Base-by-base conservation (phyloP, 768 basidiomycete species). In the Leucosporidium creatinivorum region DNA sequence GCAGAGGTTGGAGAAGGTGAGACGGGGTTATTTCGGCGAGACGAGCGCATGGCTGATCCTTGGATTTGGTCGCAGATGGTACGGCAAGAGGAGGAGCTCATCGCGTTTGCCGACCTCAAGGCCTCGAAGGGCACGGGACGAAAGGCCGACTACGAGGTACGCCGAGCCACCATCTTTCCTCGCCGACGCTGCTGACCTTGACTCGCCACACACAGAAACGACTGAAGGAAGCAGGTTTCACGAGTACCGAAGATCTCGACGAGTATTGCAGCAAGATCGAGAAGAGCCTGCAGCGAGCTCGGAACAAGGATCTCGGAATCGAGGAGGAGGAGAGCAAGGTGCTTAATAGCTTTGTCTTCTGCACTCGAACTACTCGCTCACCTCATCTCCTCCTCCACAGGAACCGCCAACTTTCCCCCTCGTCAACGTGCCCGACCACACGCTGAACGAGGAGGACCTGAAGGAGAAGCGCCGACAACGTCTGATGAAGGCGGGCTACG, bases 401-500 rank as follows among this genome's bases (percentile, higher is more conserved):
- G 93, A 93, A 66, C 84, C 91, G 26, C 81, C 81, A 1, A 85
- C 86, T 0, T 99, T 93, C 80, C 93, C 91, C 25, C 82, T 99
- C 3, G 81, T 94, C n/a, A 91, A 96, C 74, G 82, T 88, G 3
- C 92, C 93, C 0, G 96, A 99, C 78, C 86, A 84, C 9, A 89
- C 94, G 66, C 87, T 93, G 69, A 69, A 91, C 73, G 93, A 98
- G 75, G 93, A 94, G 50, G 83, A 86, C 30, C 77, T 97, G 47
- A 97, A 90, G 77, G 96, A 99, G 78, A 99, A 98, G 81, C 87
- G 86, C 75, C 89, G 88, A 75, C 96, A 99, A 77, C 88, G 86
- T 72, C 82, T 98, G 39, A 80, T 93, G 80, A 98, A 96, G 77
- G 91, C 93, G 0, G 91, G 90, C 1, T 93, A 87, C 77, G 94